Base-by-base conservation (phyloP, 257 asterid species). In the Rehmannia glutinosa region DNA sequence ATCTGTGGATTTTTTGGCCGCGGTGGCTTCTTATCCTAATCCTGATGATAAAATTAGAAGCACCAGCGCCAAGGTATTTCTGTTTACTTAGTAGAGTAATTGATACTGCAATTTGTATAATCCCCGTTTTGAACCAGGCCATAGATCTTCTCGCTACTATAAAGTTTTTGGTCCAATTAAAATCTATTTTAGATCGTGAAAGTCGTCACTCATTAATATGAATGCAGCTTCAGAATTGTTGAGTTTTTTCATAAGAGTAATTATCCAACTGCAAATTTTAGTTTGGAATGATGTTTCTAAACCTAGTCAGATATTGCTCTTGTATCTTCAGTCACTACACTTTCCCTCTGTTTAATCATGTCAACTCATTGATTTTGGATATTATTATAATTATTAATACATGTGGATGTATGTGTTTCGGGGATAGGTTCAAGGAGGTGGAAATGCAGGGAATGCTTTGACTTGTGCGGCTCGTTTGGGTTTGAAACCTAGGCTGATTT, bases 391-490 rank as follows among this genome's bases (percentile, higher is more conserved):
- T 41, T 12, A 2, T 43, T 74, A 19, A 16, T 53, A 16, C 60
- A 30, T 54, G 51, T 70, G 5, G 50, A 19, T 70, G 58, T n/a
- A 8, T 47, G 25, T 58, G 39, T 51, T 57, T 35, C 47, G 60
- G 53, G 52, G 63, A 60, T 66, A 93, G 98, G 75, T 75, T 49
- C 95, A 88, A 81, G 97, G 96, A 73, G 99, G 99, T 68, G 97
- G 99, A 50, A 93, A 93, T 78, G 82, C 94, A 4, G 97, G 96
- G 69, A 93, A 93, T 82, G 92, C 97, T 35, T 75, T 82, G 83
- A 88, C 97, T 57, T 93, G 99, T 60, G 84, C 91, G 3, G 96
- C 96, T 67, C 96, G 96, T 39, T 73, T 93, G 72, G 99, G 97
- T 19, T 74, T 90, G 72, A 80, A 75, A 49, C 90, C 99, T 16